Evolutionary conservation across 2,329 filamentous ascomycete species (phyloP).

Genomic region (Aspergillus pseudoglaucus): DNA sequence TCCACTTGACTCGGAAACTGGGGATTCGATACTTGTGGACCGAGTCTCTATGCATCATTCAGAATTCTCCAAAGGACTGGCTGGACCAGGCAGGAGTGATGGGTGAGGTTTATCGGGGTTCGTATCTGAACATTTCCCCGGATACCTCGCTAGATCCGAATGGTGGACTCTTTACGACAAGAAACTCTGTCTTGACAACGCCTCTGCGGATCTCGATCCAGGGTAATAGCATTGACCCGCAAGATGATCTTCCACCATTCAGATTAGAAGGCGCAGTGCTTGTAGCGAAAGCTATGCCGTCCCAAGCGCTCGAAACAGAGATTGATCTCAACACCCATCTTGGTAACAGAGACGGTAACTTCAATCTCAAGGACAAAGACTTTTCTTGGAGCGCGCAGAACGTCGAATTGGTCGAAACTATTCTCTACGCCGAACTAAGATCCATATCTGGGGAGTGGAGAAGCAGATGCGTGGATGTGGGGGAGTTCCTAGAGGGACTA

Average conservation of each 20-base stretch:
- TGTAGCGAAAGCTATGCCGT: neutral
- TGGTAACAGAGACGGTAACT: too few species aligned
- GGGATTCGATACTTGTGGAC: neutral
- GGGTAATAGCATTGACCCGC: too few species aligned
- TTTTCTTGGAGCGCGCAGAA: too few species aligned
- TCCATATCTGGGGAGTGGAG: too few species aligned
- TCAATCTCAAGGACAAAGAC: too few species aligned
- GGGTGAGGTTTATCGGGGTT: neutral
- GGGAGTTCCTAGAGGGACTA: too few species aligned
- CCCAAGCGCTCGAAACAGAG: too few species aligned
- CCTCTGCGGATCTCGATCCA: neutral
- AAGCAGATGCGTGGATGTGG: too few species aligned
- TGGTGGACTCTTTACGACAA: neutral
- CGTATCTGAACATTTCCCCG: neutral
- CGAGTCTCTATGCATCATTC: neutral
- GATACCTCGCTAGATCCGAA: neutral
- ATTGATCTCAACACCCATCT: too few species aligned
- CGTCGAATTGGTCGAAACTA: too few species aligned
- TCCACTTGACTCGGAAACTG: neutral
- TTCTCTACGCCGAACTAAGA: too few species aligned
- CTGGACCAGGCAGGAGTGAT: neutral
- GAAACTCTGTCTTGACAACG: neutral
- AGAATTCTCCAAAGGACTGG: neutral
- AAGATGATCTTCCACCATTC: too few species aligned
- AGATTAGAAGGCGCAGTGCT: neutral